Percentiles rank a stretch among this genome's conserved stretches.
These are phyloP conservation scores for Paxillus involutus DNA, from an alignment of 768 basidiomycete species.

Conservation along the genomic window DNA sequence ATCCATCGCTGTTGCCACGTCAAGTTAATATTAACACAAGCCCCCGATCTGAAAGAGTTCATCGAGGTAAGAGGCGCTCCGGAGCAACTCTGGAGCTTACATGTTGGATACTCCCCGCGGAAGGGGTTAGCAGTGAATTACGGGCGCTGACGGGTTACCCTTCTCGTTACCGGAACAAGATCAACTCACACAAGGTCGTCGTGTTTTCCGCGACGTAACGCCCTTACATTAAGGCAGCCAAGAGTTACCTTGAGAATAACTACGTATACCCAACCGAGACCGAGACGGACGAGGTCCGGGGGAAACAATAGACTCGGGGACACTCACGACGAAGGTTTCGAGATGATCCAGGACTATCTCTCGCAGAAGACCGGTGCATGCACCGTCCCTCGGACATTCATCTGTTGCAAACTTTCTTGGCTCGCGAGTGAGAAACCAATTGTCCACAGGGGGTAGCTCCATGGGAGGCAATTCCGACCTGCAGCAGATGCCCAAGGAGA, in stretches of 20 bases:
- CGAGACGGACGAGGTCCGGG: slow-evolving; percentile 33
- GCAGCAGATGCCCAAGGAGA: slow-evolving; percentile 2
- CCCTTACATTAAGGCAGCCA: slow-evolving; percentile 50
- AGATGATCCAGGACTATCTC: slow-evolving; percentile 64
- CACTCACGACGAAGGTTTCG: slow-evolving; percentile 51
- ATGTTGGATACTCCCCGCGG: slow-evolving; percentile 28
- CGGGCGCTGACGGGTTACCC: slow-evolving; percentile 32
- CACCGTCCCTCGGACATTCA: slow-evolving; percentile 78
- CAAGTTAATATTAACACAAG: slow-evolving; percentile 16
- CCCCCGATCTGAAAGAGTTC: slow-evolving; percentile 28
- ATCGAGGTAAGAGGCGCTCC: slow-evolving; percentile 38
- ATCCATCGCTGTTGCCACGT: slow-evolving; percentile 4
- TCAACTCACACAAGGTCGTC: slow-evolving; percentile 49
- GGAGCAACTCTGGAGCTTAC: no score
- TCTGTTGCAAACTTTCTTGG: slow-evolving; percentile 20
- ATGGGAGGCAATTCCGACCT: slow-evolving; percentile 24
- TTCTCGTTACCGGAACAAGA: slow-evolving; percentile 40
- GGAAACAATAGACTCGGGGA: slow-evolving; percentile 54
- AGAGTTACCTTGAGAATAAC: slow-evolving; percentile 41
- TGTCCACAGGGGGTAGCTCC: slow-evolving; percentile 13
- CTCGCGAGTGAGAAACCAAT: neutral
- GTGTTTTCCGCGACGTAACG: slow-evolving; percentile 64
- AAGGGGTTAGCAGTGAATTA: neutral
- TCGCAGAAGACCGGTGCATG: slow-evolving; percentile 59
- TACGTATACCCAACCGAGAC: slow-evolving; percentile 35